A percentile compares a stretch with the other conserved stretches of the same genome.
These are phyloP conservation scores for Sporisorium iseilematis-ciliati DNA, from an alignment of 1,284 basidiomycete genomes.

Conservation along the genomic window DNA sequence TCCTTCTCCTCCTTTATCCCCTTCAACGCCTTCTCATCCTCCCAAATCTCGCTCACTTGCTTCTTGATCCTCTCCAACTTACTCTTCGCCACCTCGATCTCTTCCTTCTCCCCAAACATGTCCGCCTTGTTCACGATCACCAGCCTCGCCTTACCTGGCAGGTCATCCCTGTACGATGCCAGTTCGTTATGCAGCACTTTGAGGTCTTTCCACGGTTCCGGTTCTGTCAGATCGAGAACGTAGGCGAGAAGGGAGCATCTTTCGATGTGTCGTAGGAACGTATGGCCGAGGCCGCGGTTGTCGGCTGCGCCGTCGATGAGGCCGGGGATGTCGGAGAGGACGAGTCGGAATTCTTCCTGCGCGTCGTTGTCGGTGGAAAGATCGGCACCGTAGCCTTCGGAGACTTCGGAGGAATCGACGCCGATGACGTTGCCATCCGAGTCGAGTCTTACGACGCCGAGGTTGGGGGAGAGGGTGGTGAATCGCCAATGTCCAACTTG, in stretches of 20 bases:
- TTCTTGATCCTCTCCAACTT: constrained; percentile 31
- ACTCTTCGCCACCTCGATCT: constrained; percentile 29
- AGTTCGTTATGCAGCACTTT: constrained; percentile 81
- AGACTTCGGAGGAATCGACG: constrained; percentile 36
- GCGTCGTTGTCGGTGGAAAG: constrained; percentile 65
- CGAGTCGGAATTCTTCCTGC: constrained; percentile 82
- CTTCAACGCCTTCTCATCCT: constrained; percentile 17
- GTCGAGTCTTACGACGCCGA: constrained; percentile 88
- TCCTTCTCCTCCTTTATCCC: neutral
- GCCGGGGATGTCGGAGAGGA: constrained; percentile 97
- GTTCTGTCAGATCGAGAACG: constrained; percentile 85
- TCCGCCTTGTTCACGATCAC: constrained; percentile 97
- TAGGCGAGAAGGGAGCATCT: constrained; percentile 89
- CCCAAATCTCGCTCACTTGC: constrained; percentile 18
- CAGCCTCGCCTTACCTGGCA: constrained; percentile 75
- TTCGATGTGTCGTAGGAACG: constrained; percentile 92
- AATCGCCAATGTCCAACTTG: constrained; percentile 93
- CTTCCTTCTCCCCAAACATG: constrained; percentile 13
- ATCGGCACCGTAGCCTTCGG: constrained; percentile 37
- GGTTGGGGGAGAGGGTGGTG: constrained; percentile 92
- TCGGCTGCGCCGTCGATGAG: constrained; percentile 85
- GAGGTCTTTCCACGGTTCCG: constrained; percentile 77
- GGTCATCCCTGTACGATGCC: constrained; percentile 82
- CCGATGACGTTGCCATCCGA: constrained; percentile 73
- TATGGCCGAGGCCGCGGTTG: constrained; percentile 92